phyloP scores from a whole-genome alignment of 768 basidiomycete species.

The Sarcodon aspratus region DNA sequence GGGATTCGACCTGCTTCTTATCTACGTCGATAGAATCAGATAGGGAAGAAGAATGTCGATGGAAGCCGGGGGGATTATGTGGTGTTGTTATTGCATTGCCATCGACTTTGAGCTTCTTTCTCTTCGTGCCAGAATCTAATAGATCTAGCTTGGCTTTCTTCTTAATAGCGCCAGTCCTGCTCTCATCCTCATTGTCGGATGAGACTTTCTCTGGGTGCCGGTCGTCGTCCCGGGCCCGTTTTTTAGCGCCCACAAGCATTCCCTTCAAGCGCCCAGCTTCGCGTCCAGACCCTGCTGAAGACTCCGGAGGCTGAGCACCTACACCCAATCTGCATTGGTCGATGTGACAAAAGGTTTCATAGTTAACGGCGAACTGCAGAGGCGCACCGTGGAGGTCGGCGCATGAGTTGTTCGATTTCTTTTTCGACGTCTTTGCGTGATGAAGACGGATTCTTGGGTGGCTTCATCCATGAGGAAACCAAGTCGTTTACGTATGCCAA shows the following conservation, averaged over 20 bases:
- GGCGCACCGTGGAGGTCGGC: constrained; percentile 58
- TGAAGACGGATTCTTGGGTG: constrained; percentile 20
- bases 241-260: constrained; percentile 38
- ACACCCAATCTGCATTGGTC: constrained; percentile 50
- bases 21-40: too few species aligned
- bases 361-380: neutral
- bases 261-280: constrained; percentile 55
- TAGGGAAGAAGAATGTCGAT: too few species aligned
- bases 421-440: constrained; percentile 18
- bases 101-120: constrained; percentile 17
- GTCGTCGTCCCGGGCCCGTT: constrained; percentile 33
- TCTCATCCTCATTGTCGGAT: constrained; percentile 44
- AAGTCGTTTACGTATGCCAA: constrained; percentile 68
- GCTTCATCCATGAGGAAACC: constrained; percentile 69
- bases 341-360: constrained; percentile 5
- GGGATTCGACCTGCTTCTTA: too few species aligned
- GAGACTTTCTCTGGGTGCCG: constrained; percentile 8
- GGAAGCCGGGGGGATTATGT: too few species aligned
- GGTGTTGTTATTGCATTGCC: too few species aligned
- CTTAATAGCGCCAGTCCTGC: constrained; percentile 42
- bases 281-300: constrained; percentile 26
- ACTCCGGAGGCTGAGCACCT: constrained; percentile 50
- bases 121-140: constrained; percentile 27
- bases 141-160: constrained; percentile 53
- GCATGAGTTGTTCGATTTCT: constrained; percentile 57